phyloP scores from a whole-genome alignment of 2,329 filamentous ascomycete species.

The Pseudonectria foliicola region DNA sequence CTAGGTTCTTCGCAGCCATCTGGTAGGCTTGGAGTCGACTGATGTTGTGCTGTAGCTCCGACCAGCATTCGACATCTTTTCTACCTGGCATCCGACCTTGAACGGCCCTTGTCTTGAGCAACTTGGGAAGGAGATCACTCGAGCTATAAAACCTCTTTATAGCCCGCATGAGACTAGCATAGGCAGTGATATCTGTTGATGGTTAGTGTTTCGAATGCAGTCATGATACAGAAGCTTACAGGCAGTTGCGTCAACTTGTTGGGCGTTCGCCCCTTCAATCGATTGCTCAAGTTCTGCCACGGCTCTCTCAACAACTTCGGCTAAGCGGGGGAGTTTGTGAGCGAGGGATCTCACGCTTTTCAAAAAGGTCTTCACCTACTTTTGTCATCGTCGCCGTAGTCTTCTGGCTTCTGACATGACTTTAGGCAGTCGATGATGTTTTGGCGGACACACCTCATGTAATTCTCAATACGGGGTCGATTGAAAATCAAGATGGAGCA shows the following conservation, averaged over 20 bases:
- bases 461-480: conserved; percentile 9
- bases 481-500: conserved; percentile 16
- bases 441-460: conserved; percentile 7
- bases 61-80: conserved; percentile 17
- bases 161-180: background rate
- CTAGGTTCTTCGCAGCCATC: conserved; percentile 8
- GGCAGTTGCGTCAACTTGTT: background rate
- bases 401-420: conserved; percentile 1
- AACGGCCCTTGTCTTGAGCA: conserved; percentile 7
- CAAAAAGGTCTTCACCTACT: conserved; percentile 1
- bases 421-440: conserved; percentile 9
- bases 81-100: conserved; percentile 11
- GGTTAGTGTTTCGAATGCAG: background rate
- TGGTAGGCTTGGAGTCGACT: conserved; percentile 20
- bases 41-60: conserved; percentile 22
- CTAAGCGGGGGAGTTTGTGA: background rate
- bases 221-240: background rate
- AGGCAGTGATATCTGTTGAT: conserved; percentile 5
- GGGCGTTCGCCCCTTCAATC: background rate
- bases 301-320: background rate
- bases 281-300: background rate
- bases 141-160: conserved; percentile 1
- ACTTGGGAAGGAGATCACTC: background rate
- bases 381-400: background rate
- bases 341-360: background rate